Percentiles rank a stretch among this genome's conserved stretches.
Conservation (phyloP, 495 filamentous ascomycete species). For the Penicillium soppii region DNA sequence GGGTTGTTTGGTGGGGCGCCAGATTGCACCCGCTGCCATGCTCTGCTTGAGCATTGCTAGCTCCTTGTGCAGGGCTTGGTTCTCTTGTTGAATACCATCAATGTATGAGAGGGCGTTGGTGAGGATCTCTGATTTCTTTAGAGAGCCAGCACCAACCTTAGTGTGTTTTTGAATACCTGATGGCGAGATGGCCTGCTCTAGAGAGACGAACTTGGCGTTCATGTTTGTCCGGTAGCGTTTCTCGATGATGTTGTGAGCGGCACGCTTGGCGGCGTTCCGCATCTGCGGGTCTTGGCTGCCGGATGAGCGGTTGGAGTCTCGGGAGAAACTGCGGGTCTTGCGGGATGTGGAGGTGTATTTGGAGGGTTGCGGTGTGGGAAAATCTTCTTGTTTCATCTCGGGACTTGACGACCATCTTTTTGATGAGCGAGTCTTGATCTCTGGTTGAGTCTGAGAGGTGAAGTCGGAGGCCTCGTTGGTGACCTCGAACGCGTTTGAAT, state of each 20-base stretch:
- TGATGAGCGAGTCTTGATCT: constrained; percentile 12
- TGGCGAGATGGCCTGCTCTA: constrained; percentile 42
- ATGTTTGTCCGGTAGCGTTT: constrained; percentile 54
- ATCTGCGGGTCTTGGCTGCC: constrained; percentile 22
- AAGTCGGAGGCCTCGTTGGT: constrained; percentile 8
- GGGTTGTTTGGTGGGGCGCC: constrained; percentile 23
- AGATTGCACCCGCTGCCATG: constrained; percentile 31
- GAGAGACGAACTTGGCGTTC: constrained; percentile 50
- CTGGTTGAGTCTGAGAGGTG: constrained; percentile 17
- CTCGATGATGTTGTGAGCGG: constrained; percentile 55
- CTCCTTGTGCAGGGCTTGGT: constrained; percentile 39
- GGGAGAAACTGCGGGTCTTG: constrained; percentile 34
- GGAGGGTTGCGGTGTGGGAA: constrained; percentile 12
- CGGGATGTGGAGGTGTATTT: constrained; percentile 21
- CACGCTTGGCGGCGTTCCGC: constrained; percentile 47
- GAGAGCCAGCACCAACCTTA: constrained; percentile 31
- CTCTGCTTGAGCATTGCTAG: constrained; percentile 36
- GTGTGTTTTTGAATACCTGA: constrained; percentile 24
- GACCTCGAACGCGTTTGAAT: constrained; percentile 16
- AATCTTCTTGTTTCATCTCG: constrained; percentile 32
- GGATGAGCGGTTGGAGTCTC: constrained; percentile 29
- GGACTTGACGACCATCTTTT: constrained; percentile 37
- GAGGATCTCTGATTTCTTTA: constrained; percentile 59
- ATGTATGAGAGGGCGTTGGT: constrained; percentile 71
- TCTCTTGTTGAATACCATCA: constrained; percentile 49